Conservation (phyloP, 1,139 yeast genomes). For the Scheffersomyces cryptocercus region DNA sequence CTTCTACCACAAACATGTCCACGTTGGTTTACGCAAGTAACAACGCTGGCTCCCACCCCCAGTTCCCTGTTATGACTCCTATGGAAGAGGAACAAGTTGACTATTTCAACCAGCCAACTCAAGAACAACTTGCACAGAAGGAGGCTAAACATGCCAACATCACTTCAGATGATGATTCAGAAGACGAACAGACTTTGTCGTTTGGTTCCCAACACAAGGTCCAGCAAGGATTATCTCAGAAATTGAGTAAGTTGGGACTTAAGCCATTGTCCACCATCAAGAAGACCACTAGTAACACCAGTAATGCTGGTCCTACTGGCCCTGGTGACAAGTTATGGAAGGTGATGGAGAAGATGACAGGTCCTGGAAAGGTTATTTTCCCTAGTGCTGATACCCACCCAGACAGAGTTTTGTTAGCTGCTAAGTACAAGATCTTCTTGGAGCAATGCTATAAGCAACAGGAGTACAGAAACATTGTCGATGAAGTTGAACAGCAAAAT, state of each 20-base stretch:
- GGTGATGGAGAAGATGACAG: conserved; percentile 81
- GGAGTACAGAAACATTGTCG: conserved; percentile 71
- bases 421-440: conserved; percentile 80
- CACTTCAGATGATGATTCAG: conserved; percentile 37
- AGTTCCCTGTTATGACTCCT: conserved; percentile 58
- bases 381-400: conserved; percentile 62
- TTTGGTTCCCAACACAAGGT: conserved; percentile 59
- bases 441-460: conserved; percentile 85
- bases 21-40: conserved; percentile 51
- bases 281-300: conserved; percentile 12
- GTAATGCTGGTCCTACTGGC: conserved; percentile 16
- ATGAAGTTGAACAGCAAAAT: conserved; percentile 48
- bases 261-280: conserved; percentile 35
- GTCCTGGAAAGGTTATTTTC: conserved; percentile 74
- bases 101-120: conserved; percentile 43
- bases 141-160: conserved; percentile 9
- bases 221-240: conserved; percentile 49
- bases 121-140: conserved; percentile 5
- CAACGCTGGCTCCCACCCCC: conserved; percentile 43
- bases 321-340: conserved; percentile 75
- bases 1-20: conserved; percentile 56
- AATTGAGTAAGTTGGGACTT: conserved; percentile 35
- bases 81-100: conserved; percentile 46
- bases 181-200: conserved; percentile 49
- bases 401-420: conserved; percentile 69